Evolutionary conservation across 1,139 yeast genomes (phyloP).

Genomic region (Lipomyces yarrowii): DNA sequence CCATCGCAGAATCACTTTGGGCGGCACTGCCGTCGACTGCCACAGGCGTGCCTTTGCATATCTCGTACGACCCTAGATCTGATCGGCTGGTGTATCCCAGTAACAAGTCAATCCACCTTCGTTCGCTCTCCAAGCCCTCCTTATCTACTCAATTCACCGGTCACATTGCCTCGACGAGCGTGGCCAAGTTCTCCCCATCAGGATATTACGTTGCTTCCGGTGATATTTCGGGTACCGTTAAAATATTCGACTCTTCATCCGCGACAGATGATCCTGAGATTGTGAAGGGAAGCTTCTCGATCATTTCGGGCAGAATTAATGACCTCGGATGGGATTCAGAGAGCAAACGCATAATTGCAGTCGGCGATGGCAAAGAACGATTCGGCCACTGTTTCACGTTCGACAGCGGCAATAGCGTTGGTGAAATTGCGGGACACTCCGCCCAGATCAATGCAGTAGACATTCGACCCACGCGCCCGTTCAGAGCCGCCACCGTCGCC

Average conservation of each 20-base stretch:
- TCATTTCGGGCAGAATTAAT: constrained; percentile 79
- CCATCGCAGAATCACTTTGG: constrained; percentile 38
- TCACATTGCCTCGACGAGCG: constrained; percentile 73
- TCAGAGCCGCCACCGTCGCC: constrained; percentile 89
- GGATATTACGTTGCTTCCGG: constrained; percentile 93
- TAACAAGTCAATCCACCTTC: constrained; percentile 77
- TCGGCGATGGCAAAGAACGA: constrained; percentile 90
- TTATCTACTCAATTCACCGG: constrained; percentile 64
- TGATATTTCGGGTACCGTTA: constrained; percentile 83
- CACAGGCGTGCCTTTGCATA: constrained; percentile 68
- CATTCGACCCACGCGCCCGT: constrained; percentile 86
- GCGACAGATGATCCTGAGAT: constrained; percentile 55
- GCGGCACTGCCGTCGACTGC: constrained; percentile 82
- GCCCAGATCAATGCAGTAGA: constrained; percentile 80
- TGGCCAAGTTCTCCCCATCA: constrained; percentile 83
- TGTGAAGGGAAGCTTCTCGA: constrained; percentile 74
- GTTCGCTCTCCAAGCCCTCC: constrained; percentile 61
- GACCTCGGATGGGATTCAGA: constrained; percentile 95
- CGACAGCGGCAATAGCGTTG: constrained; percentile 94
- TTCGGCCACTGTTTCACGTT: constrained; percentile 92
- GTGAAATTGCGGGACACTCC: constrained; percentile 95
- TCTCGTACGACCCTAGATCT: constrained; percentile 69
- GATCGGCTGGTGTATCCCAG: constrained; percentile 73
- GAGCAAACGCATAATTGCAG: constrained; percentile 81
- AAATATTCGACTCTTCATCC: constrained; percentile 72